Evolutionary conservation across 1,284 basidiomycete genomes (phyloP), one percentile per base, ranked within the genome.

Genomic region (Tremellales sp.): DNA sequence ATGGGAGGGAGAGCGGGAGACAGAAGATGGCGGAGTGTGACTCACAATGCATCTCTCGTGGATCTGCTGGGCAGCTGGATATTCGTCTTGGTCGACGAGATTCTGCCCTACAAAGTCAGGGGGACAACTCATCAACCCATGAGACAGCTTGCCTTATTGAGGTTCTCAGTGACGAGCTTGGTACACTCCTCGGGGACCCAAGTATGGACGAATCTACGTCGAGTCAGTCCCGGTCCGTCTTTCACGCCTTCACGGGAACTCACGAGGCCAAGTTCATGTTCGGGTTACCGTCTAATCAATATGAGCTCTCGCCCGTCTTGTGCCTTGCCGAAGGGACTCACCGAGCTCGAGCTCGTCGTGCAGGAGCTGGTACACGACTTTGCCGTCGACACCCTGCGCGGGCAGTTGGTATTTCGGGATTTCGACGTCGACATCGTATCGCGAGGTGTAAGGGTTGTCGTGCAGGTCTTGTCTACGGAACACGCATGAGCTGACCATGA

Each of bases 31-130:
- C 1, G n/a, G n/a, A n/a, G n/a, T 5, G 12, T 4, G 0, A 57
- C 54, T 48, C 53, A 65, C 61, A 60, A 68, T 68, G 75, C 84
- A 90, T 52, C 86, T 82, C n/a, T 82, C 83, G 65, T 90, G 87
- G 42, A 91, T 78, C 26, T 81, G 73, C 68, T 67, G 64, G 1
- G 86, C 87, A 47, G 84, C 81, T 14, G 90, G 90, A 70, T 95
- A 95, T 70, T 94, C 89, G 63, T 94, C 93, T 63, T 85, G 83
- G 68, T 89, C 92, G 42, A 92, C 90, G 43, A 93, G 73, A 68
- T 92, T 93, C 73, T 70, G 50, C 40, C 16, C 25, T 40, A 25
- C 12, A 34, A n/a, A 7, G 33, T 9, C 13, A 39, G 31, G 12
- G 14, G 31, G n/a, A 16, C 21, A 16, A 27, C 8, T 22, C 29